A percentile compares a stretch with the other conserved stretches of the same genome.
Evolutionary conservation across 2,329 filamentous ascomycete species (phyloP).

Genomic region (Domatiomyces globalis): DNA sequence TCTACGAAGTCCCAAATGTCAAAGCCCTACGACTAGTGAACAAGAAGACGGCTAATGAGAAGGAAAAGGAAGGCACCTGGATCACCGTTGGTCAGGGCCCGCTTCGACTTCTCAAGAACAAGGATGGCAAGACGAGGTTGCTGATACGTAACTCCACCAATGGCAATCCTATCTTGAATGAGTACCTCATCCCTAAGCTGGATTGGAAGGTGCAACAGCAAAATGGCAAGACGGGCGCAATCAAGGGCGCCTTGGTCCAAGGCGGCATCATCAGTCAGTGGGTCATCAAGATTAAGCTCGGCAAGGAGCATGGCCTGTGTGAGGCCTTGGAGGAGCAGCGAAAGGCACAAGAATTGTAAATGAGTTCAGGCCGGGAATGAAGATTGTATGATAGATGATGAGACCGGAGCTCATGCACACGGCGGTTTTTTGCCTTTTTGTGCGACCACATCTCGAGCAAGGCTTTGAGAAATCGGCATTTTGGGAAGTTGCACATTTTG

Average conservation of each 20-base stretch:
- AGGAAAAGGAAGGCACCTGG: constrained; percentile 47
- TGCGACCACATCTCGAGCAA: too few species aligned
- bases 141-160: too few species aligned
- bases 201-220: constrained; percentile 41
- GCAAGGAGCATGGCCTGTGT: constrained; percentile 12
- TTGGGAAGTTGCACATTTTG: too few species aligned
- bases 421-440: neutral
- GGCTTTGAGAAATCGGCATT: too few species aligned
- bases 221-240: constrained; percentile 14
- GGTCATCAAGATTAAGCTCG: constrained; percentile 17
- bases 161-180: constrained; percentile 54
- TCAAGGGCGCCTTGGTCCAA: constrained; percentile 13
- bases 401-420: neutral
- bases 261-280: constrained; percentile 13
- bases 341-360: constrained; percentile 2
- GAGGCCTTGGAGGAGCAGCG: constrained; percentile 16
- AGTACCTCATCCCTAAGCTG: constrained; percentile 45
- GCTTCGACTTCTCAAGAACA: constrained; percentile 59
- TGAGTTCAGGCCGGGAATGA: constrained; percentile 1
- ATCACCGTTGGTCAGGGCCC: constrained; percentile 55
- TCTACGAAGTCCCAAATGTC: constrained; percentile 52
- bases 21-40: constrained; percentile 51
- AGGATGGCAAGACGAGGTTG: constrained; percentile 26
- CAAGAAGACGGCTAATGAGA: constrained; percentile 30
- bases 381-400: constrained; percentile 1